Evolutionary conservation across 257 asterid species (phyloP).

Genomic region (Solanum bulbocastanum): DNA sequence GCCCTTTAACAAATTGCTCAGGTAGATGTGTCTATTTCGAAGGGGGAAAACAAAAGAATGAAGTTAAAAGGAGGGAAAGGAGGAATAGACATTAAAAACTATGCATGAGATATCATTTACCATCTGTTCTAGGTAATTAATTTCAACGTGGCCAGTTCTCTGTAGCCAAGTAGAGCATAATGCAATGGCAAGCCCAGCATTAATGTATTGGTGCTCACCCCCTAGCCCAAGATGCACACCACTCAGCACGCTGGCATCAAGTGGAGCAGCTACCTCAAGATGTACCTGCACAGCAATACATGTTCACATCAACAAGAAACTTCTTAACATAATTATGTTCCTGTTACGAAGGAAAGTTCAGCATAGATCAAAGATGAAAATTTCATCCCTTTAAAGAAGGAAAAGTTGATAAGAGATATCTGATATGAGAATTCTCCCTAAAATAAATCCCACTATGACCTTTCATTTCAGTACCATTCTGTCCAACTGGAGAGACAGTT

Average conservation of each 20-base stretch:
- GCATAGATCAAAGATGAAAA: neutral
- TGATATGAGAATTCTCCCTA: neutral
- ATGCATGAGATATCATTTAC: conserved; percentile 36
- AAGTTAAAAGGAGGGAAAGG: neutral
- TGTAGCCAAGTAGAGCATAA: conserved; percentile 94
- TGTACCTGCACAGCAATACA: conserved; percentile 41
- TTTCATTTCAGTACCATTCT: neutral
- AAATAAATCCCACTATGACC: neutral
- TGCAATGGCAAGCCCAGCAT: conserved; percentile 96
- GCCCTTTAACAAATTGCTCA: conserved; percentile 76
- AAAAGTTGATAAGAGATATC: neutral
- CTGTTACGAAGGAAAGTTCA: neutral
- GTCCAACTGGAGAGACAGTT: neutral
- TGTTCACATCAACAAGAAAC: conserved; percentile 4
- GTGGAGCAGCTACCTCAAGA: conserved; percentile 73
- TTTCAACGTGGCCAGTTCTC: conserved; percentile 68
- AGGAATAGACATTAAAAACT: neutral
- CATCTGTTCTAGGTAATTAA: conserved; percentile 57
- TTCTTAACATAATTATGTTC: neutral
- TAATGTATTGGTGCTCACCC: conserved; percentile 89
- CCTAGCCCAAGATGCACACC: conserved; percentile 79
- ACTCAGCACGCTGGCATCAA: conserved; percentile 58
- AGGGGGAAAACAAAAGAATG: neutral
- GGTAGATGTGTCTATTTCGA: conserved; percentile 68
- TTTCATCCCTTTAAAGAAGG: neutral